Percentiles rank a stretch among this genome's conserved stretches.
Evolutionary conservation across 2,329 filamentous ascomycete species (phyloP).

Genomic region (Hymenoscyphus infarciens): DNA sequence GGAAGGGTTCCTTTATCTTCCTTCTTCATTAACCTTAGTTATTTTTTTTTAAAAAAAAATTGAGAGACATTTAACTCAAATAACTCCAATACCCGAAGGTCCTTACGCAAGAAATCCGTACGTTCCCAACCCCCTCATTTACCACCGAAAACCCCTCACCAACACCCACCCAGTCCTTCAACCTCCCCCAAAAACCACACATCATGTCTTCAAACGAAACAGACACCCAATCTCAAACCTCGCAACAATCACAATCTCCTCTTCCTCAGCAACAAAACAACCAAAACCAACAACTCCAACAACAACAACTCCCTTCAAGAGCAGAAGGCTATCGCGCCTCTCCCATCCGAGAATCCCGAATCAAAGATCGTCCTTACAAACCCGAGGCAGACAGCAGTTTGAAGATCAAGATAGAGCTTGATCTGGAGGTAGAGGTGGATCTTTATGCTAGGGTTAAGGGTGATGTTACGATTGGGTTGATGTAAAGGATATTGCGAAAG

Average conservation of each 20-base stretch:
- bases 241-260: neutral
- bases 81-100: too few relatives aligned
- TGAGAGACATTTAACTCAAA: too few relatives aligned
- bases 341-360: conserved; percentile 21
- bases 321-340: conserved; percentile 10
- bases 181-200: neutral
- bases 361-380: conserved; percentile 21
- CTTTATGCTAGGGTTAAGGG: conserved; percentile 3
- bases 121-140: neutral
- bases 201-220: neutral
- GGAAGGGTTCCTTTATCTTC: too few relatives aligned
- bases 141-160: neutral
- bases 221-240: neutral
- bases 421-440: conserved; percentile 24
- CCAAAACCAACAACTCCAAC: conserved; percentile 3
- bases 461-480: neutral
- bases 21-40: too few relatives aligned
- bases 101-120: too few relatives aligned
- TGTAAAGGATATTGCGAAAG: neutral
- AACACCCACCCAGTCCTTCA: neutral
- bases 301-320: neutral
- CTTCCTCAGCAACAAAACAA: conserved; percentile 2
- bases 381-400: conserved; percentile 15
- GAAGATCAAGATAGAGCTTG: conserved; percentile 26
- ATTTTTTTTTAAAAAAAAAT: too few relatives aligned